Percentiles rank a stretch among this genome's conserved stretches.
Conservation (phyloP, 2,329 filamentous ascomycete genomes). For the Fusarium sacchari region DNA sequence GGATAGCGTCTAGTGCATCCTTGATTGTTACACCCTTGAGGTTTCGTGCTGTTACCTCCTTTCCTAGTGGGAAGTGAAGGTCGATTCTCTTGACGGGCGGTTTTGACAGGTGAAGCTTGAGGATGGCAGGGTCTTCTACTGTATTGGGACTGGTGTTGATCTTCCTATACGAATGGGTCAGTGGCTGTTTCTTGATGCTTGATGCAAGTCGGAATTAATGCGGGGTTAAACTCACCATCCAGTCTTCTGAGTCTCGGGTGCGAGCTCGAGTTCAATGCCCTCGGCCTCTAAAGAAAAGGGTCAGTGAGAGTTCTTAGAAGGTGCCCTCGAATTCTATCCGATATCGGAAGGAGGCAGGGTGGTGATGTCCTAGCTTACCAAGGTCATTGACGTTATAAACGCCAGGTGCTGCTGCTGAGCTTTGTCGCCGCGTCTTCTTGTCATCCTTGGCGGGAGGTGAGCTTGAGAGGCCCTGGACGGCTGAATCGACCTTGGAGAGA, state of each 20-base stretch:
- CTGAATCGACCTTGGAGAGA: constrained; percentile 90
- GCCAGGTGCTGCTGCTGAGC: constrained; percentile 76
- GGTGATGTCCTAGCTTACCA: constrained; percentile 65
- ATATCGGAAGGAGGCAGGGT: constrained; percentile 18
- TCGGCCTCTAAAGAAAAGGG: constrained; percentile 70
- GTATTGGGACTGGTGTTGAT: constrained; percentile 85
- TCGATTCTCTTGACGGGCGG: constrained; percentile 95
- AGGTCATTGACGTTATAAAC: constrained; percentile 83
- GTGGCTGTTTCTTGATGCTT: not conserved
- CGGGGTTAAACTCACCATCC: constrained; percentile 74
- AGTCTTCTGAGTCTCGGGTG: constrained; percentile 85
- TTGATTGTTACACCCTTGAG: constrained; percentile 96
- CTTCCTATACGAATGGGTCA: constrained; percentile 71
- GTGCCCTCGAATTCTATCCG: not conserved
- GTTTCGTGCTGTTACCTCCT: constrained; percentile 90
- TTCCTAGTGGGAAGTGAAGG: constrained; percentile 87
- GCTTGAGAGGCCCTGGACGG: constrained; percentile 80
- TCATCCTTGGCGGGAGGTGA: constrained; percentile 70
- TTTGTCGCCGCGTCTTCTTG: constrained; percentile 74
- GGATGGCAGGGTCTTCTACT: constrained; percentile 83
- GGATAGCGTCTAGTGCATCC: constrained; percentile 92
- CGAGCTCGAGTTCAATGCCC: constrained; percentile 75
- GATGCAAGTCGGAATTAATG: constrained; percentile 1
- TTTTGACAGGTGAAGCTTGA: constrained; percentile 82
- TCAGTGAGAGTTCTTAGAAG: constrained; percentile 22